These are phyloP conservation scores for Beauveria sp. DNA, from an alignment of 2,329 filamentous ascomycete genomes.

Conservation along the genomic window DNA sequence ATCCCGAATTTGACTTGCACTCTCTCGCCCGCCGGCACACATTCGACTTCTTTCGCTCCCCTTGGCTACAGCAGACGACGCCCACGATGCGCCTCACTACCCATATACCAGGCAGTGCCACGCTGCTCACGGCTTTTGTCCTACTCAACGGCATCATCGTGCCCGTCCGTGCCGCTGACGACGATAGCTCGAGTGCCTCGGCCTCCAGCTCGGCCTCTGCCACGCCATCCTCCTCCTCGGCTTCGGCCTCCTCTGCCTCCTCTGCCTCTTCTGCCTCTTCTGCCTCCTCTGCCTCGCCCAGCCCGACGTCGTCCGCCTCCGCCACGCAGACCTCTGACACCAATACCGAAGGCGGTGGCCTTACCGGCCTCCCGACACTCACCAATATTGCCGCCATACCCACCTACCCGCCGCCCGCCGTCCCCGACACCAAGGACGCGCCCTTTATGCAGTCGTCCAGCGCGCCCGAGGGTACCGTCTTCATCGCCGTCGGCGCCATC, in stretches of 20 bases:
- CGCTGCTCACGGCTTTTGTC: constrained; percentile 4
- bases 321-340: neutral
- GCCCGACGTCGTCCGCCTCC: neutral
- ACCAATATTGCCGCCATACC: constrained; percentile 31
- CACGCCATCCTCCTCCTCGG: neutral
- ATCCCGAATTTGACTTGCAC: neutral
- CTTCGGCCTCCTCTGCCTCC: neutral
- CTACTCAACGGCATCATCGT: constrained; percentile 3
- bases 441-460: constrained; percentile 87
- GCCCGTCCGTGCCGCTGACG: neutral
- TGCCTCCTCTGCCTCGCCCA: neutral
- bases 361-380: constrained; percentile 34
- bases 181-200: neutral
- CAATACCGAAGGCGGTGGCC: constrained; percentile 6
- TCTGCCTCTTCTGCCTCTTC: neutral
- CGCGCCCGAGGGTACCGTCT: constrained; percentile 86
- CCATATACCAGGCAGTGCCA: neutral
- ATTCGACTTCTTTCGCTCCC: neutral
- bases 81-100: neutral
- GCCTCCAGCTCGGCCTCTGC: neutral
- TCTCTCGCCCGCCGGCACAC: neutral
- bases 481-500: constrained; percentile 86
- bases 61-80: neutral
- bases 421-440: constrained; percentile 76
- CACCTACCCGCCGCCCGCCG: constrained; percentile 62